Conservation (phyloP, 2,329 filamentous ascomycete species). For the Scedosporium minutisporum region DNA sequence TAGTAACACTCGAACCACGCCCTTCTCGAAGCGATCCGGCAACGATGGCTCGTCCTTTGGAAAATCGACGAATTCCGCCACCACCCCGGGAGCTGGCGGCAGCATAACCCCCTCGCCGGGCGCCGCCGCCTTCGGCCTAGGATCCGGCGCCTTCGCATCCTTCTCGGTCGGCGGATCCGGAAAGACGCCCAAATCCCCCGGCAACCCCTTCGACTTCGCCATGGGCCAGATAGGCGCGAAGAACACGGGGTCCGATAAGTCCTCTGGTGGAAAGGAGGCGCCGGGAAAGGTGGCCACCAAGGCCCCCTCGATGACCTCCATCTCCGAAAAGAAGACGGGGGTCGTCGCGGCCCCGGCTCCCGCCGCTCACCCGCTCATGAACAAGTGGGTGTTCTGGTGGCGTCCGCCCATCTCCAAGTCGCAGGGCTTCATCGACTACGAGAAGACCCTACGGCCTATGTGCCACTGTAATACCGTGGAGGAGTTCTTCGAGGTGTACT, state of each 20-base stretch:
- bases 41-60: slow-evolving; percentile 55
- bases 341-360: slow-evolving; percentile 1
- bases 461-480: slow-evolving; percentile 74
- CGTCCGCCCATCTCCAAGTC: slow-evolving; percentile 93
- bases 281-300: slow-evolving; percentile 26
- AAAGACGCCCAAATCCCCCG: slow-evolving; percentile 81
- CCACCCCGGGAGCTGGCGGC: slow-evolving; percentile 59
- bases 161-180: slow-evolving; percentile 56
- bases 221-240: slow-evolving; percentile 36
- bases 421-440: slow-evolving; percentile 78
- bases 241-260: slow-evolving; percentile 16
- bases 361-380: slow-evolving; percentile 53
- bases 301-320: slow-evolving; percentile 26
- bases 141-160: slow-evolving; percentile 93
- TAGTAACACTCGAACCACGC: slow-evolving; percentile 52
- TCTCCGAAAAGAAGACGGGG: slow-evolving; percentile 16
- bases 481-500: slow-evolving; percentile 84
- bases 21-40: slow-evolving; percentile 65
- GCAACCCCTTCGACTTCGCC: slow-evolving; percentile 69
- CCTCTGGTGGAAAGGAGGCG: slow-evolving; percentile 38
- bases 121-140: slow-evolving; percentile 84
- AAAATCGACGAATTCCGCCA: slow-evolving; percentile 66
- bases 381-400: slow-evolving; percentile 96
- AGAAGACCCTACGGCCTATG: slow-evolving; percentile 87
- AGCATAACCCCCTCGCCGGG: slow-evolving; percentile 61